Percentiles rank a stretch among this genome's conserved stretches.
phyloP scores from a whole-genome alignment of 495 filamentous ascomycete species.

The Lepidopterella palustris region DNA sequence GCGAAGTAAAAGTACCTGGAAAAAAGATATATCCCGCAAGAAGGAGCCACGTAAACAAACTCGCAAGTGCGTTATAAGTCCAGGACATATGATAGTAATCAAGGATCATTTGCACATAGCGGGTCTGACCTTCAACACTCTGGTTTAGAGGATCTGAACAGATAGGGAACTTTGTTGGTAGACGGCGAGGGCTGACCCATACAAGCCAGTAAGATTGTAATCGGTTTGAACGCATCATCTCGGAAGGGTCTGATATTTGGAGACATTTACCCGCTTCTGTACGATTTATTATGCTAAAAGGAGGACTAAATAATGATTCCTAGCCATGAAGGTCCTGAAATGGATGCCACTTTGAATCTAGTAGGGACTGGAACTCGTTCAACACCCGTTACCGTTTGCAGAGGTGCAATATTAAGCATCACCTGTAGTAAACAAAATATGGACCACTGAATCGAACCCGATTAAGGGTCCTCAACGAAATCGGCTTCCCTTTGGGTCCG shows the following conservation, averaged over 20 bases:
- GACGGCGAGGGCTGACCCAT: neutral
- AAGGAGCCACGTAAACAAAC: neutral
- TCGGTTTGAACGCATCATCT: neutral
- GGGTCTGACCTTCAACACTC: neutral
- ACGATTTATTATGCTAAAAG: neutral
- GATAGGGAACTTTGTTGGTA: neutral
- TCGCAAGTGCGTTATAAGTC: neutral
- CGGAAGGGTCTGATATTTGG: neutral
- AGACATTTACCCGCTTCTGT: neutral
- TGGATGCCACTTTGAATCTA: neutral
- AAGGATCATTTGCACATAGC: neutral
- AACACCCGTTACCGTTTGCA: too few species aligned
- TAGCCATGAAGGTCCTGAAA: neutral
- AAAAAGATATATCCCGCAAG: neutral
- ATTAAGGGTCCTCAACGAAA: too few species aligned
- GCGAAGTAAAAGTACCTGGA: neutral
- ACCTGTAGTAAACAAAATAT: too few species aligned
- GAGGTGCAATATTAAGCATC: too few species aligned
- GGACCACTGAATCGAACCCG: too few species aligned
- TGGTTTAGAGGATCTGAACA: neutral
- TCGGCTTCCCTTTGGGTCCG: too few species aligned
- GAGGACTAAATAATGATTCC: neutral
- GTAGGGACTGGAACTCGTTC: too few species aligned
- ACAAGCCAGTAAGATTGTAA: neutral
- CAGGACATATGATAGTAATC: neutral